These are phyloP conservation scores for Oidium heveae DNA, from an alignment of 2,329 filamentous ascomycete species.

Conservation along the genomic window DNA sequence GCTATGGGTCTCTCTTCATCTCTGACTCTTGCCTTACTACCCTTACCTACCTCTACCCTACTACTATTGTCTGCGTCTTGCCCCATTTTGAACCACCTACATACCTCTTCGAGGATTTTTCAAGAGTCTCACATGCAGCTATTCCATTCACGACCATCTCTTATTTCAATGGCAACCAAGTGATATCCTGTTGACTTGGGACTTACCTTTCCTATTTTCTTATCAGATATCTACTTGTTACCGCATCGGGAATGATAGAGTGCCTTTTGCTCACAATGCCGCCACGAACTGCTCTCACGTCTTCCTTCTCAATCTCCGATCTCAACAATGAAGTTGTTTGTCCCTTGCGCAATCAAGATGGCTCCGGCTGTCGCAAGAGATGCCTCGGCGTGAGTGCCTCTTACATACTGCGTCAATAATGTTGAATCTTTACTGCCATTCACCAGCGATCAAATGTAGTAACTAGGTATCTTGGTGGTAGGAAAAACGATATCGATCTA, in stretches of 20 bases:
- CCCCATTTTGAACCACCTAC: neutral
- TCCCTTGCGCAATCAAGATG: slow-evolving; percentile 85
- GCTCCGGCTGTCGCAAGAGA: slow-evolving; percentile 87
- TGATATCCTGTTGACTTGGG: neutral
- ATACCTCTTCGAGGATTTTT: neutral
- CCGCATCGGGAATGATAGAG: slow-evolving; percentile 24
- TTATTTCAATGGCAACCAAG: neutral
- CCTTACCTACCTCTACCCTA: neutral
- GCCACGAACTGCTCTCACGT: slow-evolving; percentile 63
- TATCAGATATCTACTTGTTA: slow-evolving; percentile 3
- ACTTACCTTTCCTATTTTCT: neutral
- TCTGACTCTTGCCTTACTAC: neutral
- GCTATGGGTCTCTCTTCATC: neutral
- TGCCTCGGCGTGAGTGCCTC: slow-evolving; percentile 75
- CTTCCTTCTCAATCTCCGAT: slow-evolving; percentile 79
- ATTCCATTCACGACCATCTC: neutral
- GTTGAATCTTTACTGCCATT: slow-evolving; percentile 7
- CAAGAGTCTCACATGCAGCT: neutral
- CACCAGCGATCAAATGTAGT: slow-evolving; percentile 13
- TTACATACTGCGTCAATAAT: slow-evolving; percentile 11
- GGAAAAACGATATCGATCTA: slow-evolving; percentile 92
- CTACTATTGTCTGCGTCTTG: neutral
- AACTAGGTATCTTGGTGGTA: slow-evolving; percentile 19
- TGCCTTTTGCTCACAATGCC: slow-evolving; percentile 40
- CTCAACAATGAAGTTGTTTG: slow-evolving; percentile 92